Conservation (phyloP, 148 eudicot genomes). For the Dianthus caryophyllus region DNA sequence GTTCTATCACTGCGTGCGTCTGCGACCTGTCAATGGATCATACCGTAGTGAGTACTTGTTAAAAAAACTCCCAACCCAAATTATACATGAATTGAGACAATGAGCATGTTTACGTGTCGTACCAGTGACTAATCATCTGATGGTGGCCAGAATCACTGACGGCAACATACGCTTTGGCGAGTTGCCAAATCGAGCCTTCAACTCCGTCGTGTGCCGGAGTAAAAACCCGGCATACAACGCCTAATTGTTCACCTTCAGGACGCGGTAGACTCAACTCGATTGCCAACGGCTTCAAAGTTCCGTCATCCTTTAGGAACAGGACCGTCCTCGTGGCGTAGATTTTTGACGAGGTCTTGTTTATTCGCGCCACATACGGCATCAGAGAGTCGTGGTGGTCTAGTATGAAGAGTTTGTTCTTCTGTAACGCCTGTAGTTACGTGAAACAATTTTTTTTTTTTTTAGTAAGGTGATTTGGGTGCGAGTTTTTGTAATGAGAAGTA, state of each 20-base stretch:
- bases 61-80: too few species aligned
- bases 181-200: slow-evolving; percentile 60
- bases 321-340: slow-evolving; percentile 74
- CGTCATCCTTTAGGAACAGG: slow-evolving; percentile 57
- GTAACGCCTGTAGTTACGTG: slow-evolving; percentile 39
- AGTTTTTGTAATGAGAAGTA: background rate
- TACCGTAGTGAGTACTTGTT: background rate
- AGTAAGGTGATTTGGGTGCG: background rate
- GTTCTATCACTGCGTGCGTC: slow-evolving; percentile 75
- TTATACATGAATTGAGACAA: too few species aligned
- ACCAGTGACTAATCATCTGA: slow-evolving; percentile 90
- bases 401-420: slow-evolving; percentile 51
- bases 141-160: slow-evolving; percentile 75
- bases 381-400: slow-evolving; percentile 66
- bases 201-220: slow-evolving; percentile 61
- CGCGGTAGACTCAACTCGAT: slow-evolving; percentile 73
- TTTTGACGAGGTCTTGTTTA: slow-evolving; percentile 52
- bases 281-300: slow-evolving; percentile 67
- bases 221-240: slow-evolving; percentile 48
- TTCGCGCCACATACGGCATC: slow-evolving; percentile 62
- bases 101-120: slow-evolving; percentile 3
- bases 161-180: slow-evolving; percentile 83
- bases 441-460: background rate
- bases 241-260: slow-evolving; percentile 46
- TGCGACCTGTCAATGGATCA: slow-evolving; percentile 41